Conservation (phyloP, 1,139 yeast species). For the Geotrichum siamense region DNA sequence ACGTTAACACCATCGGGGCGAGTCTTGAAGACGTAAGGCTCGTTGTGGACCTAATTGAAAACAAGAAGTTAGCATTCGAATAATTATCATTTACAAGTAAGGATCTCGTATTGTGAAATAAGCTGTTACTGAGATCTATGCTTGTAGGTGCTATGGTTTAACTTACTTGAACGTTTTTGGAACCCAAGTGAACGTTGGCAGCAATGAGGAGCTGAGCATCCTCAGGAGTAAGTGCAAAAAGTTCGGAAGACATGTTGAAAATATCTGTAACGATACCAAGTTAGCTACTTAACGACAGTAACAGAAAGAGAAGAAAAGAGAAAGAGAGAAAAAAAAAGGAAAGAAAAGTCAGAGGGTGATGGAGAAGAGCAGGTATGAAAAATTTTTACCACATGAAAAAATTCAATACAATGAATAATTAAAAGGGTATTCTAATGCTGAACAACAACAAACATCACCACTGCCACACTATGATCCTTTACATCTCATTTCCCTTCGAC, state of each 20-base stretch:
- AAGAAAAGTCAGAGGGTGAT: background rate
- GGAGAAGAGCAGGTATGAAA: conserved; percentile 5
- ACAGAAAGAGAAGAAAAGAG: background rate
- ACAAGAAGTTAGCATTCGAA: background rate
- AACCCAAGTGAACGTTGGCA: conserved; percentile 99
- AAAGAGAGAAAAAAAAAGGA: background rate
- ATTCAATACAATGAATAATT: too few relatives aligned
- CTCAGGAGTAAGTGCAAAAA: conserved; percentile 84
- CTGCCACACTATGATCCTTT: too few relatives aligned
- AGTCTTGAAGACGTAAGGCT: conserved; percentile 97
- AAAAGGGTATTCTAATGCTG: too few relatives aligned
- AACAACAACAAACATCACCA: too few relatives aligned
- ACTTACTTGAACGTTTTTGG: conserved; percentile 86
- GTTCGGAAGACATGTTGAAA: conserved; percentile 50
- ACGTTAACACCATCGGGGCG: conserved; percentile 99
- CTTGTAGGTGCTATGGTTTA: background rate
- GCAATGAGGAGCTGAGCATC: conserved; percentile 99
- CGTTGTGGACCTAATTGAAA: conserved; percentile 73
- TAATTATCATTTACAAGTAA: too few relatives aligned
- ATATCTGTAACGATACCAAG: background rate
- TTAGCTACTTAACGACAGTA: background rate
- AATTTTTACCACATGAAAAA: conserved; percentile 1
- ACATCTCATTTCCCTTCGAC: too few relatives aligned
- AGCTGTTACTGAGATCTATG: background rate
- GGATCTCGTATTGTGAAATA: too few relatives aligned